Evolutionary conservation across 75 land plant genomes (phyloP), one percentile per base, ranked within the genome.

Genomic region (Azolla pinnata): DNA sequence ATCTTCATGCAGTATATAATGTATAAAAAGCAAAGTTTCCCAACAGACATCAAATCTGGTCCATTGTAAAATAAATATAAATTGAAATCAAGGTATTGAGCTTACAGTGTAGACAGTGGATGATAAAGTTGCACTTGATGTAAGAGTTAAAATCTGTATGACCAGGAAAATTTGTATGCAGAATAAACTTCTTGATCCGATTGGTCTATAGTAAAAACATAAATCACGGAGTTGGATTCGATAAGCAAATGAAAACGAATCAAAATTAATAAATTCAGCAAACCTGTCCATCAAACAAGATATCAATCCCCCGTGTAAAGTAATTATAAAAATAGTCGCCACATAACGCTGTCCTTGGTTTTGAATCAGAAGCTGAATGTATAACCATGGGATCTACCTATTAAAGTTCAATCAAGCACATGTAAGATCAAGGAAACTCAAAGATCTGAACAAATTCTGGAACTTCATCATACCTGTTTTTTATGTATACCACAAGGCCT

Each of bases 301-400:
- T 91, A 74, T 91, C 97, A 53, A 91, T 50, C 8, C 97, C 97
- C 53, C 93, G 88, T 21, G 86, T 61, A 46, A 87, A 91, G 55
- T 87, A 91, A 61, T 91, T 91, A 57, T 91, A 91, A 52, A 91
- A 91, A 45, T 91, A 91, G 72, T 91, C 97, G 29, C 83, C 88
- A 77, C 97, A 91, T 17, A 88, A 66, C 5, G 97, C 78, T 44
- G 86, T 76, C 31, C 76, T 69, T 24, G 95, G 97, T 14, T 81
- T 74, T 29, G 88, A 83, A 59, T 87, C 97, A 25, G 92, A 84
- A 20, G 88, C 85, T 67, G 88, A 87, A 62, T 91, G 97, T 31
- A 91, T 91, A 44, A 91, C 83, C 97, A 91, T 91, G 57, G 91
- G 97, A 64, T 91, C 97, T 0, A 91, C 97, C 97, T 91, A 58